Base-by-base conservation (phyloP, 352 stramenopile genomes). In the Phytophthora colocasiae region DNA sequence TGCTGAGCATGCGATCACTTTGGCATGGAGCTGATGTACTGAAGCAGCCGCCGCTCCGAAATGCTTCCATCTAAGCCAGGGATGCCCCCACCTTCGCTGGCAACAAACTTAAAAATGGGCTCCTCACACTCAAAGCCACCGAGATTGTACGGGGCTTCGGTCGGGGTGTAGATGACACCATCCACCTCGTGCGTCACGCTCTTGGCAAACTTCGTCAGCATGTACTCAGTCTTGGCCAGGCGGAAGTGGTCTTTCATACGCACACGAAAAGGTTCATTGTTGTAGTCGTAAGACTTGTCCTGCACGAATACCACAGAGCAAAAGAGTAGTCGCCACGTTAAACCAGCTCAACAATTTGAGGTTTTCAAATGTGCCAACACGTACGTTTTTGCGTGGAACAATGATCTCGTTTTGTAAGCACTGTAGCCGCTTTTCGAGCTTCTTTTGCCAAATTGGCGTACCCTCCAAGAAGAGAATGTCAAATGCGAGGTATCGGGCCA, bases 211-310 rank as follows among this genome's bases (percentile, higher is more conserved):
- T 92, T 95, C 55, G 83, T 83, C 58, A 96, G 59, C 76, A 95
- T 64, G 56, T 90, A 94, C 71, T 95, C 85, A 36, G 89, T 93
- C 77, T 95, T 96, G 5, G 75, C 82, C 44, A 96, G 61, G 57
- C 87, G 86, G 62, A 95, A 96, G 63, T 96, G 89, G 48, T 96
- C 89, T 66, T 95, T 95, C 89, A 96, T 96, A 47, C 89, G 87
- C 39, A 96, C 85, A 19, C 89, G 85, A 69, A 96, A 96, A 2
- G 89, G 86, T 64, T 96, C 89, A n/a, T 78, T 83, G 32, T 66
- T 44, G 59, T 92, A 93, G 63, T 94, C 84, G 55, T 91, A 92
- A 24, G 75, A 81, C 36, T 83, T 78, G 53, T 96, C 86, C 85
- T 96, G 36, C 29, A 54, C 5, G 52, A 38, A 34, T 22, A 26